Percentiles rank a stretch among this genome's conserved stretches.
Conservation (phyloP, 768 basidiomycete species). For the Agrocybe chaxingu region DNA sequence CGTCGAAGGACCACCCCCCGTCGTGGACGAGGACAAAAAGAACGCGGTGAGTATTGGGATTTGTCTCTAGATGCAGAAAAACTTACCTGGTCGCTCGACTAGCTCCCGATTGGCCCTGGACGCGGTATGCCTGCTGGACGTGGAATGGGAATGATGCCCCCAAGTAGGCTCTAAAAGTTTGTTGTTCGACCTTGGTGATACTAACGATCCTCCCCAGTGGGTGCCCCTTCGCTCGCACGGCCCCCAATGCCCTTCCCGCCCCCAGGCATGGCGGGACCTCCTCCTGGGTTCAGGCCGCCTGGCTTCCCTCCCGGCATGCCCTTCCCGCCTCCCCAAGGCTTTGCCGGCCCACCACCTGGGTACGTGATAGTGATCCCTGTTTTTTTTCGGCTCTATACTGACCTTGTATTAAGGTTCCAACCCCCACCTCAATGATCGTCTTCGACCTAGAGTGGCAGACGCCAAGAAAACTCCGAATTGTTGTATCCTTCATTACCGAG, state of each 20-base stretch:
- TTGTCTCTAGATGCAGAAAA: background rate
- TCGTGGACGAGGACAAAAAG: slow-evolving; percentile 87
- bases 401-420: slow-evolving; percentile 38
- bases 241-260: slow-evolving; percentile 67
- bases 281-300: slow-evolving; percentile 82
- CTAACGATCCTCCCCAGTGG: slow-evolving; percentile 39
- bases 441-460: slow-evolving; percentile 1
- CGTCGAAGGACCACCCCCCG: slow-evolving; percentile 94
- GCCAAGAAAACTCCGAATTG: slow-evolving; percentile 2
- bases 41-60: slow-evolving; percentile 50
- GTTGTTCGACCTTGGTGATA: slow-evolving; percentile 11
- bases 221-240: slow-evolving; percentile 56
- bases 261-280: slow-evolving; percentile 84
- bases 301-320: slow-evolving; percentile 82
- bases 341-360: slow-evolving; percentile 83
- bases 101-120: slow-evolving; percentile 89
- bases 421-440: slow-evolving; percentile 33
- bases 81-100: slow-evolving; percentile 6
- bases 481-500: slow-evolving; percentile 6
- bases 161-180: slow-evolving; percentile 46
- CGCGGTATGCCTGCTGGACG: slow-evolving; percentile 95
- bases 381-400: background rate
- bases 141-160: slow-evolving; percentile 95
- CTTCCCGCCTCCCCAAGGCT: slow-evolving; percentile 79
- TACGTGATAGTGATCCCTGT: slow-evolving; percentile 30